Conservation (phyloP, 768 basidiomycete genomes). For the Lactarius vividus region DNA sequence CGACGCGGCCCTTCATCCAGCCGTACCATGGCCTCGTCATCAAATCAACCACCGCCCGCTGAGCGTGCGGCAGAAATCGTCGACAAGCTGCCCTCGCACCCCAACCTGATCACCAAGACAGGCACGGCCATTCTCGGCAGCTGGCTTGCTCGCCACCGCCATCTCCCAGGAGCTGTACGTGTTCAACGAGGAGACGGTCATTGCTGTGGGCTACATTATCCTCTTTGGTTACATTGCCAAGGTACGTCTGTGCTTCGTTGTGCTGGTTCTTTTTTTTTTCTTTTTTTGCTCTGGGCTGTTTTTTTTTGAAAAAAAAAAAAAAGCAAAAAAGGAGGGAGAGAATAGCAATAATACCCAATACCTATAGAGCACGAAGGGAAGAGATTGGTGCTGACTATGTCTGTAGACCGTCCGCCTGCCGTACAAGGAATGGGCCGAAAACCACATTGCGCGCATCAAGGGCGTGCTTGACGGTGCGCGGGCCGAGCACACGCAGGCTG, state of each 20-base stretch:
- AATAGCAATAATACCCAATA: no score
- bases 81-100: slow-evolving; percentile 81
- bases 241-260: slow-evolving; percentile 42
- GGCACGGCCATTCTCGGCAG: slow-evolving; percentile 90
- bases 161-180: slow-evolving; percentile 98
- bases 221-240: slow-evolving; percentile 80
- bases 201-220: slow-evolving; percentile 80
- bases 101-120: slow-evolving; percentile 90
- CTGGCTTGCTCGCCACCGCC: slow-evolving; percentile 81
- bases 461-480: slow-evolving; percentile 78
- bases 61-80: slow-evolving; percentile 90
- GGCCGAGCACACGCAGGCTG: slow-evolving; percentile 86
- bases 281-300: not conserved
- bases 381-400: not conserved
- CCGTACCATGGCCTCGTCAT: slow-evolving; percentile 44
- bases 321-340: no score
- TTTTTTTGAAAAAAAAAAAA: not conserved
- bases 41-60: slow-evolving; percentile 63
- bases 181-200: slow-evolving; percentile 92
- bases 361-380: no score
- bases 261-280: slow-evolving; percentile 3
- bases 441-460: slow-evolving; percentile 82
- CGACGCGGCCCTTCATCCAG: not conserved
- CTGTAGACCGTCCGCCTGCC: slow-evolving; percentile 74
- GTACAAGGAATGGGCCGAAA: slow-evolving; percentile 89